Evolutionary conservation across 2,329 filamentous ascomycete genomes (phyloP).

Genomic region (Sphaerulina populicola): DNA sequence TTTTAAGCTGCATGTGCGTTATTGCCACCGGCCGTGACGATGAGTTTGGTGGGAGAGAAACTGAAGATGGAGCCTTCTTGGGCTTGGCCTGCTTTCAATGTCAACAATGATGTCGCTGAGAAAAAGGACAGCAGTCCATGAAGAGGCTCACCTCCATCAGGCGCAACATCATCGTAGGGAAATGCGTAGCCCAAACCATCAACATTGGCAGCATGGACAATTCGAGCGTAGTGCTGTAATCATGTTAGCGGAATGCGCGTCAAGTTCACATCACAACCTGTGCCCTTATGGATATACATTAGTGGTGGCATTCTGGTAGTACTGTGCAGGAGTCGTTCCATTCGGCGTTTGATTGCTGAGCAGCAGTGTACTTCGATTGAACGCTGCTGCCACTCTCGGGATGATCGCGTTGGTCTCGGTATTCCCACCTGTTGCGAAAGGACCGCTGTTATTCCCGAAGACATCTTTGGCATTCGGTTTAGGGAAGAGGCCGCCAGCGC

Average conservation of each 20-base stretch:
- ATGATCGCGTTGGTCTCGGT: slow-evolving; percentile 51
- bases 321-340: slow-evolving; percentile 24
- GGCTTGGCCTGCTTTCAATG: slow-evolving; percentile 12
- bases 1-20: slow-evolving; percentile 23
- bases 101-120: slow-evolving; percentile 32
- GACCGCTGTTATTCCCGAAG: slow-evolving; percentile 57
- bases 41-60: slow-evolving; percentile 23
- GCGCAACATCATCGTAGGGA: slow-evolving; percentile 60
- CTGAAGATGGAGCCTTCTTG: slow-evolving; percentile 31
- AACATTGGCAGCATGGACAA: slow-evolving; percentile 39
- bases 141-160: slow-evolving; percentile 40
- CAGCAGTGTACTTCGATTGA: slow-evolving; percentile 65
- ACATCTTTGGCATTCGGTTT: slow-evolving; percentile 56
- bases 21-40: slow-evolving; percentile 28
- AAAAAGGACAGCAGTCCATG: background rate
- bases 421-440: slow-evolving; percentile 45
- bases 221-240: slow-evolving; percentile 29
- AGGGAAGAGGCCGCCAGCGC: slow-evolving; percentile 44
- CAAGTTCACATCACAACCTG: background rate
- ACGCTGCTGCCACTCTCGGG: slow-evolving; percentile 64
- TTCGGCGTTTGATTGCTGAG: slow-evolving; percentile 34
- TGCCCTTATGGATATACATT: slow-evolving; percentile 22
- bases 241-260: slow-evolving; percentile 7
- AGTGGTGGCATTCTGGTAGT: slow-evolving; percentile 27
- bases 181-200: slow-evolving; percentile 58